These are phyloP conservation scores for Microthlaspi erraticum DNA, from an alignment of 345 rosid species.

Conservation along the genomic window DNA sequence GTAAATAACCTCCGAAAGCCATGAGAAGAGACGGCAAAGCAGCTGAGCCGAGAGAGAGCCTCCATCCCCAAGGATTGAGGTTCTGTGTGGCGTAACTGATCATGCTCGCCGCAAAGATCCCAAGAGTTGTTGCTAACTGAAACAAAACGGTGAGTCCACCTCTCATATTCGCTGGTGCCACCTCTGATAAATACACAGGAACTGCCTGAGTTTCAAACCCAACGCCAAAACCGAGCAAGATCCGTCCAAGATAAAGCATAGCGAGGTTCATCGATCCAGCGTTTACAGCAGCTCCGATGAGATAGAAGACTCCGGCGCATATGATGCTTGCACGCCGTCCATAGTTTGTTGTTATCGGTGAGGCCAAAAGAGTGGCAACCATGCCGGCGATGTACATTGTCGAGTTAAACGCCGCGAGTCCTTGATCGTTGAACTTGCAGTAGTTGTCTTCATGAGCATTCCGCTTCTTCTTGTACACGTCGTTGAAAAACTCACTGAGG, in stretches of 20 bases:
- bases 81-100: conserved; percentile 73
- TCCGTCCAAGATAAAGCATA: conserved; percentile 76
- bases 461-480: conserved; percentile 59
- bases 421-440: conserved; percentile 80
- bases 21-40: conserved; percentile 69
- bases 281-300: conserved; percentile 65
- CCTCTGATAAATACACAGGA: conserved; percentile 79
- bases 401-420: conserved; percentile 77
- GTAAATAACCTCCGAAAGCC: conserved; percentile 70
- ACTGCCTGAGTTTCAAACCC: conserved; percentile 92
- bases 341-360: conserved; percentile 67
- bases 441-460: conserved; percentile 79
- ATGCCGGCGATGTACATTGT: conserved; percentile 82
- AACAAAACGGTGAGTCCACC: conserved; percentile 84
- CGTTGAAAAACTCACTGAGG: conserved; percentile 63
- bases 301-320: conserved; percentile 74
- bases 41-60: conserved; percentile 82
- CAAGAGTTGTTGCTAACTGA: conserved; percentile 79
- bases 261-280: conserved; percentile 63
- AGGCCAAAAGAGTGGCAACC: conserved; percentile 70
- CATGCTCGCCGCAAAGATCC: conserved; percentile 87
- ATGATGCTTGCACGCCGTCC: conserved; percentile 80
- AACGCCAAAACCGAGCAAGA: conserved; percentile 86
- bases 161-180: conserved; percentile 87
- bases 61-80: conserved; percentile 84